Base-by-base conservation (phyloP, 306 rosid species). In the Phaseolus lunatus region DNA sequence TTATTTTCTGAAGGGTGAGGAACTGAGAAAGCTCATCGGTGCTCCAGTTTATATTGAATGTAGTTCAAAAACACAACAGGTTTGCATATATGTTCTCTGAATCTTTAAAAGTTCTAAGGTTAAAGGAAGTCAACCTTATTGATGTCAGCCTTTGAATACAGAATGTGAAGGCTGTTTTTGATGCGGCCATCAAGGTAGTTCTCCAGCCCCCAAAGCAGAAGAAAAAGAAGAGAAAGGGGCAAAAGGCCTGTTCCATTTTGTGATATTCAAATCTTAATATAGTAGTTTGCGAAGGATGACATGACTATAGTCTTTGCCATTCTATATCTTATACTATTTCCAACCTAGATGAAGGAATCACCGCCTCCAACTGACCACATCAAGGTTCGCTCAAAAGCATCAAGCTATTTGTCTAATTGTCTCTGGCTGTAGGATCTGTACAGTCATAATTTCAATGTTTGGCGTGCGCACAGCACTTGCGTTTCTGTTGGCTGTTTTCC, bases 51-150 rank as follows among this genome's bases (percentile, higher is more conserved):
- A 90, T 86, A 87, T 90, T 22, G 98, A 95, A 76, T 95, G 98
- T 59, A 95, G 98, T 85, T 95, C 98, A 39, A 95, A 95, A 89
- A 92, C 98, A 23, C 97, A 95, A 81, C 91, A 90, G 94, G 98
- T 92, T 96, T 92, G 83, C 57, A 65, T 75, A 78, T 53, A 79
- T 81, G 61, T 72, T 72, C 72, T 20, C 73, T 57, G 29, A 68
- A 62, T 78, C 59, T 24, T 49, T 75, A 33, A 22, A 72, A 9
- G 49, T 47, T 23, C 16, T 10, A 33, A 27, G 50, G 67, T 45
- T 70, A 41, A 77, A 49, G 9, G 44, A 62, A 67, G 43, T 24
- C 20, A n/a, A 41, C 67, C 80, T 75, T 23, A 78, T 48, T 27
- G 29, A 54, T 33, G 16, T 59, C 13, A 20, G 16, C 61, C 58